phyloP scores from a whole-genome alignment of 2,329 filamentous ascomycete genomes.

The Xylaria sp. region DNA sequence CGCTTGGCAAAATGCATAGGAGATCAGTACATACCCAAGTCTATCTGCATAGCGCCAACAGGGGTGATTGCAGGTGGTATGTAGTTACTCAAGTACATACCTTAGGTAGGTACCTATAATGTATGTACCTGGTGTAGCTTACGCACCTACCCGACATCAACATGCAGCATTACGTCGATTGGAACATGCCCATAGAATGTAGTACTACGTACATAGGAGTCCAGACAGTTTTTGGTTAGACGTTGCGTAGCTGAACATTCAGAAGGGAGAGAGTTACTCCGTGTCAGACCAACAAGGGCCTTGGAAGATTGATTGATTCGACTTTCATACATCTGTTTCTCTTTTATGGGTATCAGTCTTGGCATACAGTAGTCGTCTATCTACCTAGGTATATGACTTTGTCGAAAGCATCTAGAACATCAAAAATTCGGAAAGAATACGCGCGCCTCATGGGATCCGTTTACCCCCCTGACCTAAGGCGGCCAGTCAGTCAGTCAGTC shows the following conservation, averaged over 20 bases:
- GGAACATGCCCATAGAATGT: too few relatives aligned
- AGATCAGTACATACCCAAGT: constrained; percentile 1
- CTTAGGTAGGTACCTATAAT: too few relatives aligned
- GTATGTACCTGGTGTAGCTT: too few relatives aligned
- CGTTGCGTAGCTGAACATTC: neutral
- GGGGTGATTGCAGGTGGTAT: neutral
- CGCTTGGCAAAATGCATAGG: constrained; percentile 7
- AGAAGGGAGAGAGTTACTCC: neutral
- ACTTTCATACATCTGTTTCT: neutral
- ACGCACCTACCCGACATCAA: neutral
- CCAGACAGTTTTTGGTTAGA: neutral
- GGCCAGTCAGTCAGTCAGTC: neutral
- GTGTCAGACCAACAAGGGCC: constrained; percentile 9
- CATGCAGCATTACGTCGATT: neutral
- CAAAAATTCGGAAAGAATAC: neutral
- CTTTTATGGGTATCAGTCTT: constrained; percentile 2
- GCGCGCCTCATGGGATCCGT: neutral
- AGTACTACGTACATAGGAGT: neutral
- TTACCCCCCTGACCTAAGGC: neutral
- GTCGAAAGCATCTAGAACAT: constrained; percentile 18
- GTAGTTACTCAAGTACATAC: too few relatives aligned
- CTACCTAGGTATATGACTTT: too few relatives aligned
- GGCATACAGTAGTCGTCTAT: constrained; percentile 11
- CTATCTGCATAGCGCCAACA: neutral
- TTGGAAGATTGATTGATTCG: neutral